A percentile compares a stretch with the other conserved stretches of the same genome.
These are phyloP conservation scores for Tulasnella sp. DNA, from an alignment of 768 basidiomycete genomes.

Conservation along the genomic window DNA sequence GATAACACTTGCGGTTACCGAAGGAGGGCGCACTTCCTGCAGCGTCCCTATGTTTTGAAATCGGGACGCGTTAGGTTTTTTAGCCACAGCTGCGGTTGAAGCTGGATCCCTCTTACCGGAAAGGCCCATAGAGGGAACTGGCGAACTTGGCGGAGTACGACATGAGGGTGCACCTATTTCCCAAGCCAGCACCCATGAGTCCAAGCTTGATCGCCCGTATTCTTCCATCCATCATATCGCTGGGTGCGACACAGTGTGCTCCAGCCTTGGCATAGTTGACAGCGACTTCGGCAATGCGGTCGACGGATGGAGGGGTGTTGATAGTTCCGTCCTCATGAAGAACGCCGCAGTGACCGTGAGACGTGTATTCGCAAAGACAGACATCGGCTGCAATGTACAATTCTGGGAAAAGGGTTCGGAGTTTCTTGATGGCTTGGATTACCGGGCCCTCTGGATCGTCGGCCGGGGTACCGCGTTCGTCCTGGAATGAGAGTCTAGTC, in stretches of 20 bases:
- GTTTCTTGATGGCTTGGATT: conserved; percentile 83
- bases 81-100: background rate
- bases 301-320: conserved; percentile 73
- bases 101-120: conserved; percentile 60
- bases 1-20: conserved; percentile 97
- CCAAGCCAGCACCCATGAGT: conserved; percentile 80
- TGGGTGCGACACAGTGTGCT: conserved; percentile 98
- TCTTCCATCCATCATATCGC: conserved; percentile 99
- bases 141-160: conserved; percentile 98
- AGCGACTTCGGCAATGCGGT: conserved; percentile 91
- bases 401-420: conserved; percentile 75
- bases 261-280: conserved; percentile 91
- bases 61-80: background rate
- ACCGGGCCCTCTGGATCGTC: conserved; percentile 91
- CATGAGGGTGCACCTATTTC: conserved; percentile 92
- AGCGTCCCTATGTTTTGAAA: conserved; percentile 68
- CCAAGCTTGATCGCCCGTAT: conserved; percentile 75
- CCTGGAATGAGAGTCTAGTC: conserved; percentile 52
- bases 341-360: conserved; percentile 94
- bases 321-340: conserved; percentile 76
- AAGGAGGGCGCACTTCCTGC: conserved; percentile 95
- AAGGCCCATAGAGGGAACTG: conserved; percentile 92
- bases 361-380: conserved; percentile 99
- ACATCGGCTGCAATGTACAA: conserved; percentile 94
- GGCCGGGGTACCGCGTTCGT: conserved; percentile 79